Evolutionary conservation across 768 basidiomycete species (phyloP).

Genomic region (Scleroderma citrinum): DNA sequence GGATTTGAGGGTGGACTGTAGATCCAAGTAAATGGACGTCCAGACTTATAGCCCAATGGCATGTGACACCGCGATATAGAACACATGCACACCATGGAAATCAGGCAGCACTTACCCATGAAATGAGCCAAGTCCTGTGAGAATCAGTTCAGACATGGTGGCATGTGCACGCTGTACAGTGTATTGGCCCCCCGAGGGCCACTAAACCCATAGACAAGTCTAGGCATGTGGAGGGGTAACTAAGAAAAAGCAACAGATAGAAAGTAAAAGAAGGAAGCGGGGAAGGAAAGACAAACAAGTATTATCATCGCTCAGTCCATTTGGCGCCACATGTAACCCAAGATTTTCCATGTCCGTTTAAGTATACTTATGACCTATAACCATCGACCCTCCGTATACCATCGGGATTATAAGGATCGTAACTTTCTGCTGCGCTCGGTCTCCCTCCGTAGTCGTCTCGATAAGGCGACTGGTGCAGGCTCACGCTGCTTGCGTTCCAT

Average conservation of each 20-base stretch:
- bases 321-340: background rate
- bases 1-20: slow-evolving; percentile 4
- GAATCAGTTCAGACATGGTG: too few relatives aligned
- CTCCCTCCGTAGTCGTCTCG: slow-evolving; percentile 23
- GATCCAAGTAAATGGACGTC: background rate
- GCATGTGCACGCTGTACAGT: too few relatives aligned
- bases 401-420: slow-evolving; percentile 24
- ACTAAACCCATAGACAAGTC: slow-evolving; percentile 2
- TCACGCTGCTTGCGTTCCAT: slow-evolving; percentile 52
- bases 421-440: slow-evolving; percentile 4
- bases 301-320: background rate
- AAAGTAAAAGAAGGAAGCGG: background rate
- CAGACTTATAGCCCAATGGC: background rate
- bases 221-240: slow-evolving; percentile 1
- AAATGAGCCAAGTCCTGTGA: too few relatives aligned
- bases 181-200: background rate
- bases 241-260: background rate
- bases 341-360: background rate
- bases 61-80: too few relatives aligned
- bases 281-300: background rate
- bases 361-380: background rate
- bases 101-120: too few relatives aligned
- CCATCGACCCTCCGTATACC: slow-evolving; percentile 4
- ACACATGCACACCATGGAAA: too few relatives aligned
- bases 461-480: slow-evolving; percentile 35